Evolutionary conservation across 805 yeast genomes (phyloP).

Genomic region (Monosporozyma aerobia): DNA sequence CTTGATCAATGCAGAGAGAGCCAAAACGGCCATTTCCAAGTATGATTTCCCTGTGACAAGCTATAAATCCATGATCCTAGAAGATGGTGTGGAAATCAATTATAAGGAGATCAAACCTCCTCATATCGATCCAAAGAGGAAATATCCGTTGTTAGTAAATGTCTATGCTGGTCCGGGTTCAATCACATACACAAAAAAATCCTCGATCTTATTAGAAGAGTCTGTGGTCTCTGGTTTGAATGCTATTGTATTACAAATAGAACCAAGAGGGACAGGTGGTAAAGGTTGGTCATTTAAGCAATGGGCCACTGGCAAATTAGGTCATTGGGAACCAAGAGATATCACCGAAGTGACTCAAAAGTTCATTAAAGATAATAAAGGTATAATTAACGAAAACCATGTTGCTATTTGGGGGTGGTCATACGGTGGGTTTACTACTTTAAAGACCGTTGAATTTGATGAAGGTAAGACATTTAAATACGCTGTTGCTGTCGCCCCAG

Average conservation of each 20-base stretch:
- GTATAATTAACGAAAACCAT: conserved; percentile 40
- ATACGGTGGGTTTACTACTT: conserved; percentile 71
- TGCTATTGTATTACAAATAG: conserved; percentile 56
- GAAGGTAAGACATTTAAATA: conserved; percentile 52
- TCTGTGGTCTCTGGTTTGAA: conserved; percentile 47
- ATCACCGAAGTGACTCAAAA: conserved; percentile 41
- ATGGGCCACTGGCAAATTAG: conserved; percentile 49
- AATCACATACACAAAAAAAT: conserved; percentile 42
- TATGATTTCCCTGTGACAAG: conserved; percentile 40
- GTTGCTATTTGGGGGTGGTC: conserved; percentile 87
- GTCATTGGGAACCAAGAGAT: conserved; percentile 73
- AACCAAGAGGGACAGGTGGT: conserved; percentile 79
- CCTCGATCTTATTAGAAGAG: conserved; percentile 48
- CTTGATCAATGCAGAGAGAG: conserved; percentile 11
- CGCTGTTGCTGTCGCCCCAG: conserved; percentile 82
- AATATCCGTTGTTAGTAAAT: conserved; percentile 57
- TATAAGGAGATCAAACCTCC: conserved; percentile 57
- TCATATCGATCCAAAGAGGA: conserved; percentile 36
- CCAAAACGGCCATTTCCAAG: conserved; percentile 16
- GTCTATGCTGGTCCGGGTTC: conserved; percentile 82
- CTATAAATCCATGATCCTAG: conserved; percentile 32
- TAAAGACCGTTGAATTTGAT: conserved; percentile 67
- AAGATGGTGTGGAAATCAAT: conserved; percentile 35
- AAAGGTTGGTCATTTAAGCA: conserved; percentile 59
- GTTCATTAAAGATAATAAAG: conserved; percentile 36